Conservation (phyloP, 164 flowering plant species). For the Tetrastigma voinierianum region DNA sequence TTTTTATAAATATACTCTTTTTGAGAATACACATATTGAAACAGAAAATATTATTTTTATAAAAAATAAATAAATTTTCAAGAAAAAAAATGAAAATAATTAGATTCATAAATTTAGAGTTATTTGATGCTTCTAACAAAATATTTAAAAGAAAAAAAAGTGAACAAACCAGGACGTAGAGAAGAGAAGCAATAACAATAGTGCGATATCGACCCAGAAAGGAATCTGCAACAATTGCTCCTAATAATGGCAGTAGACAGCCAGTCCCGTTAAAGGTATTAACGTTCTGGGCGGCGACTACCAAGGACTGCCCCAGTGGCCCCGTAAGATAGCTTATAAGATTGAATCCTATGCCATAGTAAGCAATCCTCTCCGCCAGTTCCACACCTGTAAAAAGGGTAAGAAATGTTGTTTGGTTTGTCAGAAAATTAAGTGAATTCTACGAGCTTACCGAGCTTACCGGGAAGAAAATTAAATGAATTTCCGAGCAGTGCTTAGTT, state of each 20-base stretch:
- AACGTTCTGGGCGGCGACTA: slow-evolving; percentile 38
- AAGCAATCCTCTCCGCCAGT: slow-evolving; percentile 40
- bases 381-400: slow-evolving; percentile 24
- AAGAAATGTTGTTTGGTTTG: too few species aligned
- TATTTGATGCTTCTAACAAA: too few species aligned
- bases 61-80: too few species aligned
- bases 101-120: too few species aligned
- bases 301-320: slow-evolving; percentile 39
- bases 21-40: too few species aligned
- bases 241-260: slow-evolving; percentile 35
- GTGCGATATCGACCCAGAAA: slow-evolving; percentile 44
- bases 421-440: too few species aligned
- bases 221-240: slow-evolving; percentile 42
- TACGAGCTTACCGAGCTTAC: too few species aligned
- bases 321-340: slow-evolving; percentile 37
- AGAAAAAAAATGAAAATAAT: too few species aligned
- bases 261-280: slow-evolving; percentile 34
- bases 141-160: too few species aligned
- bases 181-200: slow-evolving; percentile 31
- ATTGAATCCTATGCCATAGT: slow-evolving; percentile 30
- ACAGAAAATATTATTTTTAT: too few species aligned
- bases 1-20: too few species aligned
- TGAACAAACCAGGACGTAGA: slow-evolving; percentile 35
- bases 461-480: too few species aligned
- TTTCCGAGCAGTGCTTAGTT: background rate